Evolutionary conservation across 371 early-diverging fungal genomes (phyloP).

Genomic region (Rhizopus arrhizus): DNA sequence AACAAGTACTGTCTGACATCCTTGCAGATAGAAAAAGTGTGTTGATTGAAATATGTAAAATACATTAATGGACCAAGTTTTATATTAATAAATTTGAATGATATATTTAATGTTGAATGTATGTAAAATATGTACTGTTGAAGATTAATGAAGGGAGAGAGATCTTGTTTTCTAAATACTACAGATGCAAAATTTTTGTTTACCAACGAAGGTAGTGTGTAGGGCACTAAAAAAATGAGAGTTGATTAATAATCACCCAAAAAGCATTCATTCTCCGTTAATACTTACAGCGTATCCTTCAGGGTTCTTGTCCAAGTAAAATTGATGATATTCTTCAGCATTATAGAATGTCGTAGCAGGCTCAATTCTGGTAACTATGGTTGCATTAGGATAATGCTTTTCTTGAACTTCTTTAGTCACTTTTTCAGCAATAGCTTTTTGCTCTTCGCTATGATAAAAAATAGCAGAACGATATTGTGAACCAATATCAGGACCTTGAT

Average conservation of each 20-base stretch:
- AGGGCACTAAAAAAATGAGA: slow-evolving; percentile 33
- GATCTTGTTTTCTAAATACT: neutral
- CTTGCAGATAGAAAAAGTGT: neutral
- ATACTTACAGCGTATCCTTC: slow-evolving; percentile 36
- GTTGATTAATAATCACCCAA: slow-evolving; percentile 11
- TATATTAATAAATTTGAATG: neutral
- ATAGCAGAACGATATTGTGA: slow-evolving; percentile 78
- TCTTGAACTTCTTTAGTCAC: slow-evolving; percentile 66
- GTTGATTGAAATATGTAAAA: neutral
- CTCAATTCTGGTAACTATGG: slow-evolving; percentile 71
- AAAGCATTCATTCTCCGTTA: neutral
- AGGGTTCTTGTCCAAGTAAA: slow-evolving; percentile 73
- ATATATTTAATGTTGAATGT: slow-evolving; percentile 5
- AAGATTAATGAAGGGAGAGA: neutral
- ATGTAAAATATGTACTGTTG: slow-evolving; percentile 6
- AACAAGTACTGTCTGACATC: no score
- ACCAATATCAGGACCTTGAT: slow-evolving; percentile 38
- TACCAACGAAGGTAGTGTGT: slow-evolving; percentile 56
- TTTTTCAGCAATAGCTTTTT: slow-evolving; percentile 73
- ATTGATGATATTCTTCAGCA: slow-evolving; percentile 90
- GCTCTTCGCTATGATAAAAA: slow-evolving; percentile 75
- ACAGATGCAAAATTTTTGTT: neutral
- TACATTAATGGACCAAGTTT: no score
- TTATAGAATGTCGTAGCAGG: slow-evolving; percentile 71
- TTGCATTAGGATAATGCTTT: slow-evolving; percentile 54